Base-by-base conservation (phyloP, 305 asterid species). In the Lippia alba region DNA sequence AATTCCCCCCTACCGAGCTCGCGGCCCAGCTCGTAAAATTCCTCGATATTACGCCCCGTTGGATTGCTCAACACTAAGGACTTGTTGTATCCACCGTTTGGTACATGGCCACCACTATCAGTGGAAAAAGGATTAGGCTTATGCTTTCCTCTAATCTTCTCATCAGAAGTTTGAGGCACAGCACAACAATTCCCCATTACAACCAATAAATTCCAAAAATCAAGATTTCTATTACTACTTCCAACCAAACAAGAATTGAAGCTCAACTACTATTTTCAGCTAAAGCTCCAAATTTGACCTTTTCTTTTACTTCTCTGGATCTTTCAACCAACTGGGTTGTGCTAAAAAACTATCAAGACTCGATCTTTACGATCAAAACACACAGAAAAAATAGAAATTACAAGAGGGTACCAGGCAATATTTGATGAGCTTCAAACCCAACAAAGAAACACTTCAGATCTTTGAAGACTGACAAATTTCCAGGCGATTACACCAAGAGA, bases 151-250 rank as follows among this genome's bases (percentile, higher is more conserved):
- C 46, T 51, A 3, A 11, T 17, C 39, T 83, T 75, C 44, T 79
- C 85, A 56, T 82, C 86, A 1, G 74, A 51, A 54, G 83, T 81
- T 62, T 71, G 70, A 9, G 89, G 89, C 24, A 74, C 86, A 33
- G 80, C 91, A 56, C 88, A 85, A 70, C 91, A 85, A 65, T 85
- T 85, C 30, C 91, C 91, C 91, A 86, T 86, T 58, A 18, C 4
- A 34, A 46, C 34, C 58, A 51, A 36, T 5, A 4, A 12, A 3
- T 45, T 56, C 53, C 60, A 24, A 56, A 58, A 40, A 51, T 48
- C 59, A 56, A 66, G 12, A 44, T 40, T 3, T 5, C 39, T 16
- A 50, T 17, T 20, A 14, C 32, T 14, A 20, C 11, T 15, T 7
- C 46, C 68, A 15, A 17, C 34, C 16, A 33, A 62, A 56, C 12